Percentiles rank a stretch among this genome's conserved stretches.
Conservation (phyloP, 2,329 filamentous ascomycete species). For the Penicillium frequentans region DNA sequence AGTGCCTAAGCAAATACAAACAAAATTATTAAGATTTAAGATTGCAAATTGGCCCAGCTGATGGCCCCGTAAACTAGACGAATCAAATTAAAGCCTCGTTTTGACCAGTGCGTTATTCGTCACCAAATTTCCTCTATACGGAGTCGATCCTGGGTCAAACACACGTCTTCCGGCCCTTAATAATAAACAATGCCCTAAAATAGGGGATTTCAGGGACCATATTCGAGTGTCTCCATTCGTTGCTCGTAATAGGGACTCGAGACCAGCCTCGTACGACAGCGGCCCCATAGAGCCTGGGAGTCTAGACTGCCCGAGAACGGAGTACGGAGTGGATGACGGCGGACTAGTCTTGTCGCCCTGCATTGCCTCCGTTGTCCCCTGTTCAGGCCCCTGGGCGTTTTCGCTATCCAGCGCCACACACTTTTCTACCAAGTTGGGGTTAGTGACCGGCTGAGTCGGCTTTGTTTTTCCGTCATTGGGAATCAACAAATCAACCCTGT, state of each 20-base stretch:
- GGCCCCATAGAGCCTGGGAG: neutral
- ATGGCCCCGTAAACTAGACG: neutral
- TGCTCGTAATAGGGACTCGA: neutral
- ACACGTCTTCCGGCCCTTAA: neutral
- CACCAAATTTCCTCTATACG: neutral
- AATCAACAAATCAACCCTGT: neutral
- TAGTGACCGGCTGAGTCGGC: neutral
- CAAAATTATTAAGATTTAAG: too few species aligned
- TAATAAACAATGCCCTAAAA: neutral
- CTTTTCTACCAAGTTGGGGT: neutral
- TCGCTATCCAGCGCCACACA: neutral
- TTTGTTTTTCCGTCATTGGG: neutral
- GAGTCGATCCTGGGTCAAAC: too few species aligned
- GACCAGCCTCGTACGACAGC: neutral
- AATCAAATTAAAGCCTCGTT: slow-evolving; percentile 10
- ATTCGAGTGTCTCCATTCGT: neutral
- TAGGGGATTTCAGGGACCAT: neutral
- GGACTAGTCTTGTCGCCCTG: neutral
- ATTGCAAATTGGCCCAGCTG: neutral
- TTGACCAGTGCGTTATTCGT: neutral
- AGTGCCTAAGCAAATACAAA: neutral
- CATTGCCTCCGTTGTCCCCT: neutral
- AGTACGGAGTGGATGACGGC: neutral
- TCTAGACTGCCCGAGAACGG: neutral
- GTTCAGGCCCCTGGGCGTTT: neutral